Percentiles rank a stretch among this genome's conserved stretches.
These are phyloP conservation scores for Pythium dissimile DNA, from an alignment of 352 stramenopile species.

Conservation along the genomic window DNA sequence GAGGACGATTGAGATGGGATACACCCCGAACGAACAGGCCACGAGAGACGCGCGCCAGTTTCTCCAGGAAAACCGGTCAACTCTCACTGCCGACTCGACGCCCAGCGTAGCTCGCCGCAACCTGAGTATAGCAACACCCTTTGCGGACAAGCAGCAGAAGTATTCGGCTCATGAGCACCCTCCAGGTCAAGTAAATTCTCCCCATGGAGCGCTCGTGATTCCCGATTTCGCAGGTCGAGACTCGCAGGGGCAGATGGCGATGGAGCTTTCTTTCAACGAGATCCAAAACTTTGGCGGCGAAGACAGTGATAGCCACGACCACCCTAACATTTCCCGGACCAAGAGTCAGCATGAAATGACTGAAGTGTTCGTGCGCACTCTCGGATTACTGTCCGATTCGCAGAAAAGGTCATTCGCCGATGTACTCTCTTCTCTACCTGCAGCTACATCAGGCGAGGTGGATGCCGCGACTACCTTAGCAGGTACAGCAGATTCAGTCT, in stretches of 20 bases:
- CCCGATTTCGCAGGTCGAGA: constrained; percentile 10
- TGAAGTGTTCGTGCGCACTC: constrained; percentile 46
- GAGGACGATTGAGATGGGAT: constrained; percentile 66
- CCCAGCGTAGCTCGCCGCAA: constrained; percentile 1
- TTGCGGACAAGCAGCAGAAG: constrained; percentile 1
- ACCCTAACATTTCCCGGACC: constrained; percentile 18
- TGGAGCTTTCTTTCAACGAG: constrained; percentile 19
- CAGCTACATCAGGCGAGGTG: neutral
- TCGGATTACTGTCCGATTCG: constrained; percentile 2
- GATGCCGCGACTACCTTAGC: neutral
- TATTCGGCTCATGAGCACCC: neutral
- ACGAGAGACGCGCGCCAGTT: constrained; percentile 63
- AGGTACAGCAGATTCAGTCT: neutral
- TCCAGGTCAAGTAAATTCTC: neutral
- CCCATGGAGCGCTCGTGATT: constrained; percentile 1
- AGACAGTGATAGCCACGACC: neutral
- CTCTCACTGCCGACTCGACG: neutral
- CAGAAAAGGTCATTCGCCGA: constrained; percentile 7
- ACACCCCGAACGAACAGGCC: constrained; percentile 35
- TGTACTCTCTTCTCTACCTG: neutral
- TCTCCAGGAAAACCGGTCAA: constrained; percentile 40
- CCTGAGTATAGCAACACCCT: neutral
- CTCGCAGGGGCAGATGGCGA: neutral
- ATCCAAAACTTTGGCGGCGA: neutral
- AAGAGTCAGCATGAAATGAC: constrained; percentile 56